Conservation (phyloP, 495 filamentous ascomycete genomes). For the Geoglossum glabrum region DNA sequence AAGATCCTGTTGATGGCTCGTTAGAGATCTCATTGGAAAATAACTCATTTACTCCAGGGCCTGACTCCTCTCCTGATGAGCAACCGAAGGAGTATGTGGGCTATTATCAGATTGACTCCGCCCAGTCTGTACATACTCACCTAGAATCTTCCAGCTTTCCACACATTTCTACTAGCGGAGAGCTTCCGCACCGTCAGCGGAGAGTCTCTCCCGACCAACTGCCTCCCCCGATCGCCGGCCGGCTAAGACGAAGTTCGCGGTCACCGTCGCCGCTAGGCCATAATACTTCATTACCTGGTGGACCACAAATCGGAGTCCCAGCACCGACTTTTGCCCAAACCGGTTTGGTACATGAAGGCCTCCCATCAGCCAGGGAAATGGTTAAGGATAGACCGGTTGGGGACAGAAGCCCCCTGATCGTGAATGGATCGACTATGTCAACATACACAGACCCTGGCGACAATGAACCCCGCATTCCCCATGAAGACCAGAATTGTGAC, state of each 20-base stretch:
- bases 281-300: slow-evolving; percentile 15
- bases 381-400: slow-evolving; percentile 9
- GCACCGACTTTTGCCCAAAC: neutral
- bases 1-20: slow-evolving; percentile 17
- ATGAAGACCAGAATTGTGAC: slow-evolving; percentile 24
- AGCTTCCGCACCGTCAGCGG: slow-evolving; percentile 18
- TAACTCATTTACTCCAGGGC: slow-evolving; percentile 8
- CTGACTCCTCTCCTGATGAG: slow-evolving; percentile 12
- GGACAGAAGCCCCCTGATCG: slow-evolving; percentile 22
- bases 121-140: slow-evolving; percentile 30
- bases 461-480: slow-evolving; percentile 17
- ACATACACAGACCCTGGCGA: slow-evolving; percentile 5
- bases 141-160: slow-evolving; percentile 26
- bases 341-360: neutral
- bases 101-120: slow-evolving; percentile 37
- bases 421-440: slow-evolving; percentile 22
- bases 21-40: slow-evolving; percentile 18
- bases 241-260: slow-evolving; percentile 13
- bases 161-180: slow-evolving; percentile 26
- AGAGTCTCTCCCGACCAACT: slow-evolving; percentile 1
- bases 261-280: slow-evolving; percentile 21
- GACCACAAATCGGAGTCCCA: slow-evolving; percentile 4
- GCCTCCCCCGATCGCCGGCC: slow-evolving; percentile 6
- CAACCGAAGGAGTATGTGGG: slow-evolving; percentile 40
- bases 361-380: neutral